These are phyloP conservation scores for Kodamaea hsintzibuensis DNA, from an alignment of 805 yeast genomes.

Conservation along the genomic window DNA sequence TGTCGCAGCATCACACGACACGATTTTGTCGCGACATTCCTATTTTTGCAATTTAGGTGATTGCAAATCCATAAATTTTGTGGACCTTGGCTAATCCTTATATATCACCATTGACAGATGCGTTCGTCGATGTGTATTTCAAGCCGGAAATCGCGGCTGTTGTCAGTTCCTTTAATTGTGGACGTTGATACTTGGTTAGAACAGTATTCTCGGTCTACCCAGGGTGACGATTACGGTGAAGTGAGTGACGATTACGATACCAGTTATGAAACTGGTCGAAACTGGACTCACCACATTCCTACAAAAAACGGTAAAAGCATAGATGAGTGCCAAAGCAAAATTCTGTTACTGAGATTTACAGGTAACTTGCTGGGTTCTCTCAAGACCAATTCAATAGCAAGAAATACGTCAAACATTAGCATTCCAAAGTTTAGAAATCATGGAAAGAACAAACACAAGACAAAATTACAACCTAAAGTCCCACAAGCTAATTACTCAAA, in stretches of 20 bases:
- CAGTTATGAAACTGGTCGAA: neutral
- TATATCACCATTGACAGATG: neutral
- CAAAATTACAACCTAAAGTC: neutral
- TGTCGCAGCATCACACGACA: neutral
- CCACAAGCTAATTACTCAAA: neutral
- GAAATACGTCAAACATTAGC: neutral
- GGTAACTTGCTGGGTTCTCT: neutral
- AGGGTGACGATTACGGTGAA: neutral
- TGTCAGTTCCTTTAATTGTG: neutral
- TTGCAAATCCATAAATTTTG: neutral
- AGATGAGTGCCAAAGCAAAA: neutral
- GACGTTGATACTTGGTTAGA: slow-evolving; percentile 4
- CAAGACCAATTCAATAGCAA: neutral
- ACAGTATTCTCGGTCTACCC: neutral
- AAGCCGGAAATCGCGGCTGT: neutral
- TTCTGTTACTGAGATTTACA: neutral
- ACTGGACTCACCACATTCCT: neutral
- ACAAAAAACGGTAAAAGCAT: neutral
- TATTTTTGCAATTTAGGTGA: neutral
- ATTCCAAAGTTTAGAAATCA: neutral
- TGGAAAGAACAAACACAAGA: neutral
- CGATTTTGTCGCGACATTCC: neutral
- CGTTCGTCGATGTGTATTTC: neutral
- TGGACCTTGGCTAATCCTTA: neutral
- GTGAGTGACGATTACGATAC: neutral